A percentile compares a stretch with the other conserved stretches of the same genome.
phyloP scores from a whole-genome alignment of 2,329 filamentous ascomycete species.

The Tolypocladium capitatum region DNA sequence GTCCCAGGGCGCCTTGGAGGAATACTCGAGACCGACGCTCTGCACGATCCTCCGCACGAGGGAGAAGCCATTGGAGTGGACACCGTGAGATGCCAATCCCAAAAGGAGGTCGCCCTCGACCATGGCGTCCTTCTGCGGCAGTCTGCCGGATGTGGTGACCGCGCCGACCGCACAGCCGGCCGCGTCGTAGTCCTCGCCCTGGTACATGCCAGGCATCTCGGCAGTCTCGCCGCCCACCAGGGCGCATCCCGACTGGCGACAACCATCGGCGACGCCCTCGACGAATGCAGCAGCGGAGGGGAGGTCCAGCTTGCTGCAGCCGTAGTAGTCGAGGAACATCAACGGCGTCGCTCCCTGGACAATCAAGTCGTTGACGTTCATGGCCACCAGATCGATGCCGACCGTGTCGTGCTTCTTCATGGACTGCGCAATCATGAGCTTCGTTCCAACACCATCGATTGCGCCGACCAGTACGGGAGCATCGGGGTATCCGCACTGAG shows the following conservation, averaged over 20 bases:
- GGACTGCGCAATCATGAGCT: constrained; percentile 87
- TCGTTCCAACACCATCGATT: constrained; percentile 93
- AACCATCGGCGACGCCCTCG: constrained; percentile 78
- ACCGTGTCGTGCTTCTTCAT: constrained; percentile 88
- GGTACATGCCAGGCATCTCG: constrained; percentile 95
- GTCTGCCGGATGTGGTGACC: constrained; percentile 52
- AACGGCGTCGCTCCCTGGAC: constrained; percentile 91
- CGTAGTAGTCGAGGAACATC: constrained; percentile 97
- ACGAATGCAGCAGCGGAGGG: constrained; percentile 74
- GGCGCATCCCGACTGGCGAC: constrained; percentile 71
- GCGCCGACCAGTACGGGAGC: constrained; percentile 80
- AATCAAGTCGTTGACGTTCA: constrained; percentile 97
- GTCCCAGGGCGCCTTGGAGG: constrained; percentile 66
- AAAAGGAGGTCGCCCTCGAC: constrained; percentile 69
- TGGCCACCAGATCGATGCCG: constrained; percentile 91
- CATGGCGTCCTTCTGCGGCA: constrained; percentile 71
- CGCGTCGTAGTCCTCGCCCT: constrained; percentile 80
- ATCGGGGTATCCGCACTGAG: constrained; percentile 57
- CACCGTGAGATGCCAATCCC: constrained; percentile 71
- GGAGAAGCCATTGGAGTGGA: constrained; percentile 96
- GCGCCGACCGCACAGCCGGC: constrained; percentile 83
- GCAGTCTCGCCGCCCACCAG: constrained; percentile 96
- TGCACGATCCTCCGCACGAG: constrained; percentile 86
- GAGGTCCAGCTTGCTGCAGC: constrained; percentile 76
- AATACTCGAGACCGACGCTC: constrained; percentile 56